Evolutionary conservation across 2,329 filamentous ascomycete genomes (phyloP).

Genomic region (Fusarium bactridioides): DNA sequence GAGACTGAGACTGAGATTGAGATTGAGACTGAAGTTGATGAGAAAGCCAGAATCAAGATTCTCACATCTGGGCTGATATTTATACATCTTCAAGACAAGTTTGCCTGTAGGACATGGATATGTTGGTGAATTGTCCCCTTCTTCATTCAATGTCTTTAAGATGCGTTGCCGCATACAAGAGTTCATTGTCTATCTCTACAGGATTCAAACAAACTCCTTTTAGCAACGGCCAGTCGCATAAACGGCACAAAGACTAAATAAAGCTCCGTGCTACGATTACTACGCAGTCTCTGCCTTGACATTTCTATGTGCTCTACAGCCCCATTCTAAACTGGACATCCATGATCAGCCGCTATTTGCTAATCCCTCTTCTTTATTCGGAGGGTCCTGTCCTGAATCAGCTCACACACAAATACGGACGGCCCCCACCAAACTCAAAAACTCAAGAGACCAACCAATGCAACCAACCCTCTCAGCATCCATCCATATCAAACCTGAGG

Average conservation of each 20-base stretch:
- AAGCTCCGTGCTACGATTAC: neutral
- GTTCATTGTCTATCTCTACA: neutral
- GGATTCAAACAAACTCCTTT: neutral
- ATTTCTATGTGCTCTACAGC: neutral
- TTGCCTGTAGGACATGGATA: neutral
- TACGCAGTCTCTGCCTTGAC: neutral
- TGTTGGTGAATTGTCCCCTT: neutral
- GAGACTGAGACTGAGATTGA: neutral
- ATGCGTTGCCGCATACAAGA: neutral
- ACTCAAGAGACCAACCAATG: neutral
- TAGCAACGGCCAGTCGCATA: neutral
- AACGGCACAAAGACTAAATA: conserved; percentile 1
- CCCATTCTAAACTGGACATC: neutral
- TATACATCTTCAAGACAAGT: conserved; percentile 1
- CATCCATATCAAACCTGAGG: neutral
- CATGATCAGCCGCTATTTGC: conserved; percentile 16
- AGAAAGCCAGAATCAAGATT: neutral
- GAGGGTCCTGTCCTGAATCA: conserved; percentile 16
- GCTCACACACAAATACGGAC: conserved; percentile 9
- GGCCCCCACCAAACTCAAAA: conserved; percentile 22
- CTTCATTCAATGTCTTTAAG: neutral
- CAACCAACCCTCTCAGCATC: neutral
- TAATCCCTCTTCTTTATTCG: conserved; percentile 25
- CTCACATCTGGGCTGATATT: neutral
- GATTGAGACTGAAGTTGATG: neutral